A percentile compares a stretch with the other conserved stretches of the same genome.
Conservation (phyloP, 371 early-diverging fungal species). For the Apophysomyces elegans region DNA sequence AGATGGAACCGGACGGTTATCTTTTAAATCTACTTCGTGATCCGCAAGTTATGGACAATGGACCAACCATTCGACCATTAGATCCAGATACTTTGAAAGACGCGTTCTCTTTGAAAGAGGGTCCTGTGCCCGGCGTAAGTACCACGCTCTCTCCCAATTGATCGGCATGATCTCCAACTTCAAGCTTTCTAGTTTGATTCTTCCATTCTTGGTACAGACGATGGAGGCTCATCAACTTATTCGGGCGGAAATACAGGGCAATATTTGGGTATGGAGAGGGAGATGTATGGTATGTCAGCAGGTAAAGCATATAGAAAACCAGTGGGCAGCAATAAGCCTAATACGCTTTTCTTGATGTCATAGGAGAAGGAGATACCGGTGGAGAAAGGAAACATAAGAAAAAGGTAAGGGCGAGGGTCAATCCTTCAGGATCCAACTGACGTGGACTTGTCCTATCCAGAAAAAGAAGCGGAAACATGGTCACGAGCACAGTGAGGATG, state of each 20-base stretch:
- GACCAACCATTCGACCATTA: slow-evolving; percentile 39
- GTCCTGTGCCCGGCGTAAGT: slow-evolving; percentile 64
- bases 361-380: slow-evolving; percentile 44
- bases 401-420: slow-evolving; percentile 46
- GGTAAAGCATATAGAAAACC: slow-evolving; percentile 14
- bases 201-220: slow-evolving; percentile 58
- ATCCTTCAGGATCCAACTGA: not conserved
- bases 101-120: slow-evolving; percentile 57
- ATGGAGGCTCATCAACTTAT: slow-evolving; percentile 28
- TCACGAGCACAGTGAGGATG: slow-evolving; percentile 35
- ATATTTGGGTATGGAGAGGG: slow-evolving; percentile 16
- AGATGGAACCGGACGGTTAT: slow-evolving; percentile 46
- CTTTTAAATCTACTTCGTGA: slow-evolving; percentile 46
- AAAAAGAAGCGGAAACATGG: slow-evolving; percentile 71
- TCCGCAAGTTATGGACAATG: slow-evolving; percentile 42
- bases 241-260: slow-evolving; percentile 18
- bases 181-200: slow-evolving; percentile 54
- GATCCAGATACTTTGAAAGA: slow-evolving; percentile 53
- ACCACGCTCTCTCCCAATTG: too few species aligned
- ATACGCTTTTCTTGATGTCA: not conserved
- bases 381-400: slow-evolving; percentile 64
- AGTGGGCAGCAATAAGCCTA: not conserved
- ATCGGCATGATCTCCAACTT: too few species aligned
- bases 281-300: slow-evolving; percentile 14
- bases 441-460: slow-evolving; percentile 25